Evolutionary conservation across 306 rosid genomes (phyloP), one percentile per base, ranked within the genome.

Genomic region (Lathyrus sativus): DNA sequence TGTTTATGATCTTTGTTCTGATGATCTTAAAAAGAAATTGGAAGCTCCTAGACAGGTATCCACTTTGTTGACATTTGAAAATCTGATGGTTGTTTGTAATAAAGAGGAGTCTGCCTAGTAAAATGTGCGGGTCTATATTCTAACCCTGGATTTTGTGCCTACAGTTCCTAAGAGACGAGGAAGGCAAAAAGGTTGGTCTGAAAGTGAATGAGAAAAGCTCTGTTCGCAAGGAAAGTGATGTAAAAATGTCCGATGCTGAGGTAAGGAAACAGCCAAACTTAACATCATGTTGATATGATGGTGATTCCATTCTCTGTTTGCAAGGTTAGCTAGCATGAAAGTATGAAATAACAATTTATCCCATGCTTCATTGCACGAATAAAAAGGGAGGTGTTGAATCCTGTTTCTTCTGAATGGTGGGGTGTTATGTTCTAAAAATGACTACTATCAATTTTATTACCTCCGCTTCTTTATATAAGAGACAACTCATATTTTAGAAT

Each of bases 1-100:
- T 85, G 76, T 90, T 64, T 91, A 81, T 78, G 97, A 95, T 84
- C 83, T 91, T 75, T 95, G 99, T 67, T 90, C 99, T 10, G 99
- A 91, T 4, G 97, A 95, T 57, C 97, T 95, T 41, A 85, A 85
- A 55, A 84, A 84, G 61, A 86, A 66, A 56, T 83, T 95, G 86
- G 95, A 95, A 54, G 75, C 77, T 75, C 99, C 99, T 81, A 87
- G 99, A 64, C 56, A 67, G 99, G 99, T 93, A 67, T 64, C 24
- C 73, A 12, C 67, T 70, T 70, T 65, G 13, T 58, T 49, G 65
- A 41, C 44, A 41, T 79, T 53, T 75, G 62, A 68, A 50, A 59
- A 45, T 64, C 71, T 70, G 31, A 22, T 67, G 70, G 41, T 26
- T 42, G 18, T 63, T 50, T 48, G 22, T 63, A 15, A 29, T 33